Evolutionary conservation across 2,329 filamentous ascomycete species (phyloP).

Genomic region (Sporothrix humicola): DNA sequence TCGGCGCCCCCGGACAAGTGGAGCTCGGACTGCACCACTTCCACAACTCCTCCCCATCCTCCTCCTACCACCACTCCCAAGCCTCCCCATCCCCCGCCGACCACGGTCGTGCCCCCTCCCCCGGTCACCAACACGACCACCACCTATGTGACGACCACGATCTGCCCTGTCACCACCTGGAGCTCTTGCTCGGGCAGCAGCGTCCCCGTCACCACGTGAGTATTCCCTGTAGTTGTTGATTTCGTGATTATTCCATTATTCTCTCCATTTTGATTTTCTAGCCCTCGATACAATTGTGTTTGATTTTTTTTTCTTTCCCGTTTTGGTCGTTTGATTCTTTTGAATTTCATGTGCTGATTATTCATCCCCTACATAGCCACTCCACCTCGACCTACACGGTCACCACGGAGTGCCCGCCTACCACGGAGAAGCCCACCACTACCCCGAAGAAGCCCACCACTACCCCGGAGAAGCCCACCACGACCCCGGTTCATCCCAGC

Average conservation of each 20-base stretch:
- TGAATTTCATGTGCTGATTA: background rate
- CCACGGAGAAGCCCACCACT: background rate
- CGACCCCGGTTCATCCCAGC: background rate
- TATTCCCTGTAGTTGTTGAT: too few relatives aligned
- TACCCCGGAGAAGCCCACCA: too few relatives aligned
- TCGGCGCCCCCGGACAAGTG: background rate
- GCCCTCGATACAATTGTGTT: background rate
- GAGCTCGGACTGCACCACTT: background rate
- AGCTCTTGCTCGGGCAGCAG: slow-evolving; percentile 49
- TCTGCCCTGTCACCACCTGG: slow-evolving; percentile 48
- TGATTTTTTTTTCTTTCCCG: background rate
- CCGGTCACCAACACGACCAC: slow-evolving; percentile 13
- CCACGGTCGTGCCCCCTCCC: background rate
- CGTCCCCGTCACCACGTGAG: background rate
- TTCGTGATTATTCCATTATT: too few relatives aligned
- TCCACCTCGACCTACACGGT: background rate
- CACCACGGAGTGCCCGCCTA: slow-evolving; percentile 1
- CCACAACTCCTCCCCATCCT: background rate
- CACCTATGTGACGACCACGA: slow-evolving; percentile 19
- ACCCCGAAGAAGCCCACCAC: background rate
- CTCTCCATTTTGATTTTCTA: too few relatives aligned
- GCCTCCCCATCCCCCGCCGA: background rate
- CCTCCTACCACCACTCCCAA: background rate
- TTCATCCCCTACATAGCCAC: background rate
- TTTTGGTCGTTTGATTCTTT: background rate